Base-by-base conservation (phyloP, 2,329 filamentous ascomycete genomes). In the Coniochaeta sp. region DNA sequence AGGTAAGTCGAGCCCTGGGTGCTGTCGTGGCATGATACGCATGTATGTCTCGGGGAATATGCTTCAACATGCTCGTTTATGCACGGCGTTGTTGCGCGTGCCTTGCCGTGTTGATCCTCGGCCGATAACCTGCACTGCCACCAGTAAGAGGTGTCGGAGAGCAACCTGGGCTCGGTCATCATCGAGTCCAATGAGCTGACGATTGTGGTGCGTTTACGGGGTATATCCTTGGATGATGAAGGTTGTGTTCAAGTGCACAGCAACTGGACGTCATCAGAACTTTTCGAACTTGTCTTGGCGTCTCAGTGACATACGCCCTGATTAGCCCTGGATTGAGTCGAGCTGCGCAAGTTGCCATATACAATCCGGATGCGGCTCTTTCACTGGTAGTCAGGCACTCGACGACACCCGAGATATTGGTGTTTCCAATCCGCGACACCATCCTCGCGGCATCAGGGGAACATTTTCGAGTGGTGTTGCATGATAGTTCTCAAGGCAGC, bases 41-140 rank as follows among this genome's bases (percentile, higher is more conserved):
- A 53, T 53, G 52, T 53, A 51, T 49, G 48, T 51, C 42, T 53
- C 52, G 52, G 52, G 38, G 38, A 26, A 42, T 26, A 14, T 42
- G 38, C 20, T 42, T 42, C 22, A 22, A 26, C 26, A 7, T 42
- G 10, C 20, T 26, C 16, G 16, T 40, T 40, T 40, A 40, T 40
- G 35, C 18, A 40, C 16, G 13, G n/a, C 12, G 7, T 9, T 40
- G 16, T 42, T 16, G 18, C n/a, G n/a, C n/a, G n/a, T 13, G 38
- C n/a, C n/a, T 12, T 26, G 12, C 38, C 38, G 20, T 42, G 20
- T 24, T 26, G 38, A 12, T 24, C 10, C 38, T 38, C 26, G 20
- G 38, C 38, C 12, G n/a, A n/a, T n/a, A n/a, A 14, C n/a, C n/a
- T n/a, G 18, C 38, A n/a, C n/a, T n/a, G n/a, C n/a, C n/a, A n/a